Base-by-base conservation (phyloP, 352 stramenopile species). In the Globisporangium parvum region DNA sequence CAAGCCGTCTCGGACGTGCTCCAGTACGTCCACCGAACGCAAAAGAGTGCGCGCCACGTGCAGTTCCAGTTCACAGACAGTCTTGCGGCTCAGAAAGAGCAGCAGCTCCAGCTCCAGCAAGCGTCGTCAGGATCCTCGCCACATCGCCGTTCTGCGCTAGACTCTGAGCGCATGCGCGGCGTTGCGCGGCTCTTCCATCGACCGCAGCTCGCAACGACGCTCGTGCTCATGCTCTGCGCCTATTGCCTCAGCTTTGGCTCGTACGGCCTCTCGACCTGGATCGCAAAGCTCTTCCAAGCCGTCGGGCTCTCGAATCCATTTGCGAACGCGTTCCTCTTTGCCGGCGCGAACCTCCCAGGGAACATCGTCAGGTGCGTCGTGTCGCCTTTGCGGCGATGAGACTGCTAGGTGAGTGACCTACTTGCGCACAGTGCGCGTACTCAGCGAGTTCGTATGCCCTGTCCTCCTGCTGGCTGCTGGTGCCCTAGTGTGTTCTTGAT, bases 191-290 rank as follows among this genome's bases (percentile, higher is more conserved):
- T 90, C n/a, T 88, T 90, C 51, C 62, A 70, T 28, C 55, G 49
- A 11, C 68, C 71, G 0, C 75, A 85, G 40, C 46, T 70, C 24
- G 47, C 60, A 4, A 63, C 67, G 8, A 91, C 81, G 10, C 48
- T 88, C 37, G 31, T 91, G 40, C 73, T 91, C 33, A 86, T 91
- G 75, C 37, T 84, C 26, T 85, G 72, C 51, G 77, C 74, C 1
- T 89, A 76, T 59, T 88, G 73, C 24, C 67, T 91, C 9, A 89
- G 76, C 39, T 96, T 97, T 75, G 88, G 87, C 33, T 96, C 84
- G 14, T 98, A 98, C 61, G 91, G 91, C 14, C 67, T 98, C 21
- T 88, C 87, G 10, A 96, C 90, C 24, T 98, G 92, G 92, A 97
- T 98, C 58, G 97, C 94, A 31, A 97, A 87, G 54, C 59, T 98